Evolutionary conservation across 345 rosid genomes (phyloP).

Genomic region (Moringa oleifera): DNA sequence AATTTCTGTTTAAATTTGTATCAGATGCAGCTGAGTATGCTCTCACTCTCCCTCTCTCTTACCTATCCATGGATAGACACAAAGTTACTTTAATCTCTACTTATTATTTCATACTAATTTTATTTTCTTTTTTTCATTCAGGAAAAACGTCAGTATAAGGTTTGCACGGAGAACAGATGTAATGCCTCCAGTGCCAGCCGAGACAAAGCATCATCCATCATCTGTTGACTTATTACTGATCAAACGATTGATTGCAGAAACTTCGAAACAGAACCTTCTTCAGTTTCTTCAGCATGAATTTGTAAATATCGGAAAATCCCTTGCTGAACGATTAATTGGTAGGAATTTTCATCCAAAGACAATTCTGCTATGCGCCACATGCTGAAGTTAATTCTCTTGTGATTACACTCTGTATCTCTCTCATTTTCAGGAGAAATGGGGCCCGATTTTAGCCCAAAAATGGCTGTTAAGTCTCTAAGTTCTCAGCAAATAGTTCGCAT

Average conservation of each 20-base stretch:
- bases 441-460: constrained; percentile 77
- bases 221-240: constrained; percentile 90
- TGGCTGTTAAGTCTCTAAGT: constrained; percentile 69
- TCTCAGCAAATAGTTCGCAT: constrained; percentile 95
- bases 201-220: constrained; percentile 97
- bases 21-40: constrained; percentile 72
- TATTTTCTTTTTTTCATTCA: constrained; percentile 22
- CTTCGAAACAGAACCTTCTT: constrained; percentile 73
- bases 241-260: constrained; percentile 85
- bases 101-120: constrained; percentile 3
- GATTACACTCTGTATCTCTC: constrained; percentile 15
- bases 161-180: constrained; percentile 91
- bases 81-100: constrained; percentile 5
- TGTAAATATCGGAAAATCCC: constrained; percentile 75
- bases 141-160: constrained; percentile 76
- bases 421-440: constrained; percentile 84
- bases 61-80: neutral
- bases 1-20: constrained; percentile 76
- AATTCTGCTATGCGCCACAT: neutral
- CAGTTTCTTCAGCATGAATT: constrained; percentile 97
- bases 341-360: constrained; percentile 15
- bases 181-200: constrained; percentile 91
- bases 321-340: constrained; percentile 85
- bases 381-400: constrained; percentile 13
- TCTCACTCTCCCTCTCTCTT: constrained; percentile 29